Conservation (phyloP, 805 yeast genomes). For the Starmerella geochares region DNA sequence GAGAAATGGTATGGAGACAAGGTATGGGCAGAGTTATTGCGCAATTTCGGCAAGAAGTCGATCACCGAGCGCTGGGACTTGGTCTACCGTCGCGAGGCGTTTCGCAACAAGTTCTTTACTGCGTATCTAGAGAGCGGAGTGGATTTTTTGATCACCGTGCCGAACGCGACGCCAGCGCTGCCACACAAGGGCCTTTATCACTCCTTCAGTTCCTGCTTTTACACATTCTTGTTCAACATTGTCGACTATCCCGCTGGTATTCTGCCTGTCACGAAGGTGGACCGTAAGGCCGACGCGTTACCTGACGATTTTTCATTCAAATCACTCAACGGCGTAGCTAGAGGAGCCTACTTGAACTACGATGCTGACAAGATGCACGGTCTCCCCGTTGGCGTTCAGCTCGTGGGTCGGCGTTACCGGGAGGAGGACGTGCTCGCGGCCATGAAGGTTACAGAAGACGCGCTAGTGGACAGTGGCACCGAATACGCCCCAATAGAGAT, state of each 20-base stretch:
- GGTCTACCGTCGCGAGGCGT: conserved; percentile 33
- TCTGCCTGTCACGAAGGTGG: conserved; percentile 50
- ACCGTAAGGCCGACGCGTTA: conserved; percentile 31
- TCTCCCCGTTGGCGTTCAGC: conserved; percentile 55
- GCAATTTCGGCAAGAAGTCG: conserved; percentile 32
- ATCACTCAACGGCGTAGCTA: conserved; percentile 36
- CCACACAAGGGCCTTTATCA: conserved; percentile 34
- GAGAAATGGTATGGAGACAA: conserved; percentile 30
- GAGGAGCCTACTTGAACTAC: conserved; percentile 38
- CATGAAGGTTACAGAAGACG: conserved; percentile 37
- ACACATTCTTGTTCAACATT: conserved; percentile 47
- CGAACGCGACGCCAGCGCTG: conserved; percentile 38
- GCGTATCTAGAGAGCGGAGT: conserved; percentile 31
- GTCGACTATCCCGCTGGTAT: conserved; percentile 49
- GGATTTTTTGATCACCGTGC: conserved; percentile 34
- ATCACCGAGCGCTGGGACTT: conserved; percentile 33
- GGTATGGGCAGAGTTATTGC: conserved; percentile 34
- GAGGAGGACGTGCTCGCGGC: conserved; percentile 47
- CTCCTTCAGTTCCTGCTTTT: conserved; percentile 37
- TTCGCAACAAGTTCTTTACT: conserved; percentile 28
- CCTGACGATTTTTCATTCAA: conserved; percentile 28
- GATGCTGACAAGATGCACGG: conserved; percentile 39
- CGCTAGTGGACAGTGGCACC: conserved; percentile 5
- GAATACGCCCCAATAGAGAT: conserved; percentile 9
- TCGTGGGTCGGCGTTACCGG: conserved; percentile 48